Base-by-base conservation (phyloP, 75 land plant genomes). In the Picea glauca region DNA sequence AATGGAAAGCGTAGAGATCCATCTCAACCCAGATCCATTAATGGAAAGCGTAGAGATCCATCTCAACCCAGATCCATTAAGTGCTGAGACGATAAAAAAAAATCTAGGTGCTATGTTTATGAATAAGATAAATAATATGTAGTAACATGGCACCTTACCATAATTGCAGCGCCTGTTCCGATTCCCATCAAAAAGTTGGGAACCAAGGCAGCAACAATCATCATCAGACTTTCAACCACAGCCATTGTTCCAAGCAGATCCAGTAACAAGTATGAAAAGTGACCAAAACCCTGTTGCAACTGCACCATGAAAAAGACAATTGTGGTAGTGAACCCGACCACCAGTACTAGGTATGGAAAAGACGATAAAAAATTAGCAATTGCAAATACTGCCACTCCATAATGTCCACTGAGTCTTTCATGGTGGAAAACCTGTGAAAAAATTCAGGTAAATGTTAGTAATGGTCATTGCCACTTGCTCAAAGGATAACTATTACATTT, bases 181-280 rank as follows among this genome's bases (percentile, higher is more conserved):
- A 94, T 80, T 35, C 96, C 98, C 91, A 91, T 89, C 78, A 94
- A 66, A 83, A 86, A 94, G 81, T 94, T 93, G 32, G 98, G 96
- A 33, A 94, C 96, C 18, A 94, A 14, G 21, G 94, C 81, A 13
- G 96, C 96, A 26, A 94, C 85, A 5, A 92, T 81, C 98, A 94
- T 94, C 96, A 93, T 94, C 43, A 86, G 57, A 76, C 93, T 89
- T 81, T 94, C 98, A 12, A 94, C 84, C n/a, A 85, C 84, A 12
- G 93, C 80, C 30, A 94, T 88, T 58, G 74, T 76, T 5, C 83
- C 81, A 70, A 83, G 86, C 43, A 92, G 84, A 58, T 74, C 78
- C 76, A 90, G 82, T 17, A 82, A 50, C 56, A 81, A 92, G 79
- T 84, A 92, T 1, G 74, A 30, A 32, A 76, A 90, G 70, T 83